Evolutionary conservation across 805 yeast species (phyloP), one percentile per base, ranked within the genome.

Genomic region (Barnettozyma pratensis): DNA sequence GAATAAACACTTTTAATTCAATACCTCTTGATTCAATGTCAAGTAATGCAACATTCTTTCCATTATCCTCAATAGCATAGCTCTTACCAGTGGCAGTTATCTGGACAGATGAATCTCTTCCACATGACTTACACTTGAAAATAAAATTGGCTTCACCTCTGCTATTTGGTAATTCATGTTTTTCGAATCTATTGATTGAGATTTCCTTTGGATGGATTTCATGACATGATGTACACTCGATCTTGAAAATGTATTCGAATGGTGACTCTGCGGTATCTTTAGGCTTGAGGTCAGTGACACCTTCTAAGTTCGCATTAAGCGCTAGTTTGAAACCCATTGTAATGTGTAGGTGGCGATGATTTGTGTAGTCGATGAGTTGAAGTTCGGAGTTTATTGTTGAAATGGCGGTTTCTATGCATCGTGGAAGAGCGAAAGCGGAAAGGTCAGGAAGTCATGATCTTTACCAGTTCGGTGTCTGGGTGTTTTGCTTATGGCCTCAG

Each of bases 21-120:
- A 88, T 65, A 4, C 99, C 99, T 57, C 99, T 80, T 43, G 90
- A 77, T 60, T 94, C 98, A 47, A 94, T 79, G 39, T 80, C 80
- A 31, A 90, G 70, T 31, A 91, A 60, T 2, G 67, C 57, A n/a
- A 69, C 75, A 40, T 71, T 62, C 54, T 74, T 71, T 5, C 74
- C 76, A 31, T 54, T 50, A 37, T 67, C 73, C 10, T 76, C 85
- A 19, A 52, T 41, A 31, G 56, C 58, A 49, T 61, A 63, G 4
- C 32, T 11, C 56, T 56, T 41, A 43, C 54, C 51, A 1, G 65
- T 59, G 45, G 58, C 52, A n/a, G 41, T 37, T n/a, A 62, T 59
- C 29, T 58, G 47, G 1, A 61, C 63, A 3, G 60, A 53, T 5
- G 61, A 58, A 26, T 62, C 62, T 39, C 58, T 55, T 6, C 56